Base-by-base conservation (phyloP, 2,329 filamentous ascomycete genomes). In the Penicillium hordei region DNA sequence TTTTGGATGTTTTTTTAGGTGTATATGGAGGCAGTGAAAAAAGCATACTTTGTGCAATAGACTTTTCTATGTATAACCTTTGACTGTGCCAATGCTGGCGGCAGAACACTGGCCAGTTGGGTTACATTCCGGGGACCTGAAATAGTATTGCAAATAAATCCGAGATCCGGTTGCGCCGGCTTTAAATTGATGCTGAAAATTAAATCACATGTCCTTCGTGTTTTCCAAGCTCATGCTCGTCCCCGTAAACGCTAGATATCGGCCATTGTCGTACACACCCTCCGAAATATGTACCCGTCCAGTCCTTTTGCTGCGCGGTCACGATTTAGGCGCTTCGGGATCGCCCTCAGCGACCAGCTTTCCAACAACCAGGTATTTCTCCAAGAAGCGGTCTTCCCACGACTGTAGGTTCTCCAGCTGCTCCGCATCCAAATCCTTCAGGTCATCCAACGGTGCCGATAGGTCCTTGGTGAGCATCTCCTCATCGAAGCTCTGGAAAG, bases 311-410 rank as follows among this genome's bases (percentile, higher is more conserved):
- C 6, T 21, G 40, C 13, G 17, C 25, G 12, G 25, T 60, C 21
- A 66, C 17, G 68, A 64, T 50, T 68, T 66, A 4, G 71, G 67
- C 43, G 74, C 75, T 48, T 76, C 75, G 3, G 71, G 69, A 61
- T 85, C 79, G 13, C 83, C 82, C 60, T 85, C 85, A 48, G 86
- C 80, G 53, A 97, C 89, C 69, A 99, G 76, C 77, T 86, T 89
- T 21, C 94, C 94, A 15, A 99, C 91, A n/a, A 97, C 86, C 25
- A 96, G 79, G 76, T 99, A 99, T 82, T 99, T 97, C 76, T 93
- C 90, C 60, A 83, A 78, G 75, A 99, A 99, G 64, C 92, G 83
- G 79, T 95, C 91, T 80, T 97, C 93, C 94, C 94, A 99, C 2
- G 90, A 91, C 68, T 83, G 82, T 75, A 97, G 78, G 49, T 92